Conservation (phyloP, 139 green algal genomes). For the Monoraphidium neglectum region DNA sequence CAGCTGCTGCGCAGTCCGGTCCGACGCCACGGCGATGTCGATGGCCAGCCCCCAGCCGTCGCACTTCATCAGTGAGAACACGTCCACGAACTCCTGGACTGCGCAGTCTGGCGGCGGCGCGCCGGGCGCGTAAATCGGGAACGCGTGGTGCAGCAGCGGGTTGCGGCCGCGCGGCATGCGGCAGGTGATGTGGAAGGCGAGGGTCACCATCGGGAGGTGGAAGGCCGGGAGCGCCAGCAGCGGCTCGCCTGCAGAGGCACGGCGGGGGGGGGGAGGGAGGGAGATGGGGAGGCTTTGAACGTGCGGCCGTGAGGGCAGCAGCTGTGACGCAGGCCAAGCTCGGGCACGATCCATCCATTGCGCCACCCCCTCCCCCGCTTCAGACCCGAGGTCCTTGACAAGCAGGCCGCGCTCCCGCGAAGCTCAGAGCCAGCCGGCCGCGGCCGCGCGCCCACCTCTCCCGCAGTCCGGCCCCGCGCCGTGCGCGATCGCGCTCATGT, state of each 20-base stretch:
- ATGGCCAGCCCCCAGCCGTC: constrained; percentile 36
- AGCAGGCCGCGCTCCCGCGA: no score
- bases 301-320: no score
- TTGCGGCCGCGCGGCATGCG: constrained; percentile 48
- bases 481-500: constrained; percentile 31
- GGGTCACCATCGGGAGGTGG: constrained; percentile 34
- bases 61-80: constrained; percentile 35
- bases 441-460: constrained; percentile 13
- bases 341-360: no score
- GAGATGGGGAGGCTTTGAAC: no score
- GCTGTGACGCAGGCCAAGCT: no score
- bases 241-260: constrained; percentile 34
- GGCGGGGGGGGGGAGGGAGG: no score
- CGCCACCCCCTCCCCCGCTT: no score
- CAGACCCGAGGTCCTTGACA: no score
- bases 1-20: constrained; percentile 5
- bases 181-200: constrained; percentile 35
- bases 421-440: background rate
- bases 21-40: constrained; percentile 31
- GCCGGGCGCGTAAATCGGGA: constrained; percentile 36
- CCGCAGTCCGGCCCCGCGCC: constrained; percentile 11
- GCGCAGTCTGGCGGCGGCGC: background rate
- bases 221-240: constrained; percentile 52
- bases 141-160: constrained; percentile 60
- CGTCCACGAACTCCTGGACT: constrained; percentile 50